Evolutionary conservation across 768 basidiomycete species (phyloP), one percentile per base, ranked within the genome.

Genomic region (Boletus sensibilis): DNA sequence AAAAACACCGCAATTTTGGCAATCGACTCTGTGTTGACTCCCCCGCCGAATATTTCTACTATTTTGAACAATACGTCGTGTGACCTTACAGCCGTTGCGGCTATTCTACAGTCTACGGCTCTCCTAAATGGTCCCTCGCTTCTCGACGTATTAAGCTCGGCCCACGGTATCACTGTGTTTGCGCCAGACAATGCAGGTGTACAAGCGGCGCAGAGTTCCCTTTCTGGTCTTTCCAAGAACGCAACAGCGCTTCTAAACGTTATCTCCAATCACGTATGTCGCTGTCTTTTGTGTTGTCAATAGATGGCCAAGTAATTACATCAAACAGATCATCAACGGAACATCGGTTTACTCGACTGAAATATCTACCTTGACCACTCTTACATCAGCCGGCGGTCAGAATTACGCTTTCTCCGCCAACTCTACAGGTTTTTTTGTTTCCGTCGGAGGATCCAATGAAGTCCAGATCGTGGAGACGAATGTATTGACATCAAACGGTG

Each of bases 81-180:
- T 52, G 77, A 83, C 37, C 70, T 82, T 31, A 76, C 78, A 8
- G 52, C 77, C 11, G 46, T 76, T 1, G 25, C 50, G 8, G 6
- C 46, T 3, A 5, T 68, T 3, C 54, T 68, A 4, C 21, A 51
- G 18, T 57, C 64, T 14, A 57, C 62, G n/a, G 21, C 66, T 8
- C 55, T 77, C 27, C 21, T 52, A 29, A 57, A 64, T 16, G 68
- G 77, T 14, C 57, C 48, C 42, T 41, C 68, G 20, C 3, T 68
- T 55, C 57, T 72, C 23, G 51, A 72, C 52, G 52, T 43, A 68
- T 49, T 69, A 82, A 27, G 64, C 34, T 63, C 69, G 1, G 69
- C 78, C 1, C 68, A 58, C 25, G 90, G 88, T 3, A 76, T 86
- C 57, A 91, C 90, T 1, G 59, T 90, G 39, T 90, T 91, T 64